Base-by-base conservation (phyloP, 108 stramenopile genomes). In the Cyclotella choctawhatcheeana region DNA sequence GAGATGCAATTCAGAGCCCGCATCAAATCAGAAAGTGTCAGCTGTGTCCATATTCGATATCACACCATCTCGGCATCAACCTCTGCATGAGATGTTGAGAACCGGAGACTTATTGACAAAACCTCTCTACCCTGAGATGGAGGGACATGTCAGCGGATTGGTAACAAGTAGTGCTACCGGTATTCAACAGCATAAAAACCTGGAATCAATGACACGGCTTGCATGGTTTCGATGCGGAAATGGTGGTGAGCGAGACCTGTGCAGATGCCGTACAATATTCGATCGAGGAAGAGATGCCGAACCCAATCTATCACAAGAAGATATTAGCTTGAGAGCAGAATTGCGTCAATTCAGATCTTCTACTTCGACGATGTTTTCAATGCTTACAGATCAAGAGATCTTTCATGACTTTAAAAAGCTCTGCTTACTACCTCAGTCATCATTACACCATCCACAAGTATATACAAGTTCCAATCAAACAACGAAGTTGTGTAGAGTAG, bases 41-140 rank as follows among this genome's bases (percentile, higher is more conserved):
- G 44, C 66, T 51, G 21, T 74, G 24, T 74, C 73, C 2, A 44
- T 74, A 16, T 74, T 74, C 44, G 73, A 74, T 45, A 66, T 74
- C 14, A 74, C 73, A 48, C 64, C 64, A 26, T 58, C 64, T 2
- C 30, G 45, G 29, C 71, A 72, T 37, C 64, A 48, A 58, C 48
- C 73, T 26, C 56, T 74, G 13, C 64, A 65, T 17, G 73, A 74
- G 45, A 26, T 64, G 31, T 29, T 74, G 29, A 47, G 73, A 58
- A 74, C 73, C 18, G 73, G 65, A 21, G 73, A 74, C 4, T 74
- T 64, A 18, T 27, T 74, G 0, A 47, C 53, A 16, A 65, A 74
- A 20, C 64, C 73, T 25, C 35, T 74, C 25, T 74, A 58, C 48
- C 65, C 73, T 0, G 56, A 44, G 7, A 60, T 58, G 12, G 45